Base-by-base conservation (phyloP, 2,329 filamentous ascomycete genomes). In the Gnomoniopsis sp. region DNA sequence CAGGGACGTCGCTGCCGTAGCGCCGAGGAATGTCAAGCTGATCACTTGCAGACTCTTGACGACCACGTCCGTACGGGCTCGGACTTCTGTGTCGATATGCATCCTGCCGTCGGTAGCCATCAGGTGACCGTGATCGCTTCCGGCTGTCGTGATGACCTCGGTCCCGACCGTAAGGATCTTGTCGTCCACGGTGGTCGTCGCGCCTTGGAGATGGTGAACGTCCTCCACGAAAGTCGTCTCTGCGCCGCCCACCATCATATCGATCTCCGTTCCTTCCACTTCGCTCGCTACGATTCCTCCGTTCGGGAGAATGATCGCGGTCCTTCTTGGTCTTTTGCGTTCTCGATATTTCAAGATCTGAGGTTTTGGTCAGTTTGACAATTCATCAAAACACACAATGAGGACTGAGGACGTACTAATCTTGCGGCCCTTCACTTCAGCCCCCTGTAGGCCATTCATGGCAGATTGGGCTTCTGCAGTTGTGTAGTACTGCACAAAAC, bases 401-500 rank as follows among this genome's bases (percentile, higher is more conserved):
- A 33, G 11, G n/a, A 43, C n/a, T n/a, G n/a, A n/a, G n/a, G n/a
- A 79, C 92, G 84, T 79, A 96, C 93, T 92, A 70, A 98, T 96
- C 71, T 92, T 92, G 64, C 93, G 88, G n/a, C 93, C 93, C 68
- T 90, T 85, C 41, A 98, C 86, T 63, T 91, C 84, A 44, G 86
- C 83, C 11, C 90, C 91, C 73, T 98, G 91, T 62, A 97, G 86
- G 38, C 82, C 81, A 38, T 89, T 80, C 66, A 98, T 82, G 4
- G 93, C 93, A 49, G 81, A 79, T 58, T 83, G 79, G 64, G 92
- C 96, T 68, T 93, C 88, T 2, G 83, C 79, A 3, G 87, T 77
- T 33, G 91, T 88, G 64, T 96, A 82, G 65, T 96, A 99, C 71
- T 98, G 95, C 38, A 98, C 92, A 70, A 98, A 99, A 1, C 95